Base-by-base conservation (phyloP, 306 rosid genomes). In the Lagenaria siceraria region DNA sequence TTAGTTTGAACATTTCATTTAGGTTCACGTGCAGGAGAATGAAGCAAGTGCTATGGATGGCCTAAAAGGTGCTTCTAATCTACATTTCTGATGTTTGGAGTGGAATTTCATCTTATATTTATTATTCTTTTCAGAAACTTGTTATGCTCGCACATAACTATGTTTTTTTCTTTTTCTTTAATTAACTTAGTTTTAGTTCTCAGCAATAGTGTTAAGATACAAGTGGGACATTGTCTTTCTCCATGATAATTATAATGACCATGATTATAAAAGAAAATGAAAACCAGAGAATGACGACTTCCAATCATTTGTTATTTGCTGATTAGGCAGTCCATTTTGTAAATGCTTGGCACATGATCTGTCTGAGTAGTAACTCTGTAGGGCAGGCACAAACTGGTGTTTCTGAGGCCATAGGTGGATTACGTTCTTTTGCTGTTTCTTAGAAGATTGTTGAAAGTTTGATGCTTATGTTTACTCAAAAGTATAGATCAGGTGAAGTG, bases 21-120 rank as follows among this genome's bases (percentile, higher is more conserved):
- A 94, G 98, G 95, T 91, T 87, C 97, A 94, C 17, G 87, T 94
- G 87, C 89, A 80, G 70, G 97, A 91, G 86, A 87, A 82, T 68
- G 95, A 87, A 68, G 88, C 93, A 52, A 76, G 85, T 82, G 81
- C 84, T 35, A 78, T 80, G 78, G 91, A 90, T 84, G 91, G 87
- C 22, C 78, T 87, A 56, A 91, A 81, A 88, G 98, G 98, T 94
- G 84, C 61, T 38, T 78, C 53, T 35, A 65, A 68, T 80, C 61
- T 36, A 63, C 60, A 33, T n/a, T 46, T 18, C 59, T 51, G 46
- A 78, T 73, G 54, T 53, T 82, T 82, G 78, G 76, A 74, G 58
- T 72, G 48, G 40, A 46, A 43, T 46, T 10, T 63, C 66, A 49
- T 80, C 61, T 31, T 18, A 73, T 38, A 46, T 63, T 29, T 74